Evolutionary conservation across 1,284 basidiomycete genomes (phyloP).

Genomic region (Sporisorium reilianum): DNA sequence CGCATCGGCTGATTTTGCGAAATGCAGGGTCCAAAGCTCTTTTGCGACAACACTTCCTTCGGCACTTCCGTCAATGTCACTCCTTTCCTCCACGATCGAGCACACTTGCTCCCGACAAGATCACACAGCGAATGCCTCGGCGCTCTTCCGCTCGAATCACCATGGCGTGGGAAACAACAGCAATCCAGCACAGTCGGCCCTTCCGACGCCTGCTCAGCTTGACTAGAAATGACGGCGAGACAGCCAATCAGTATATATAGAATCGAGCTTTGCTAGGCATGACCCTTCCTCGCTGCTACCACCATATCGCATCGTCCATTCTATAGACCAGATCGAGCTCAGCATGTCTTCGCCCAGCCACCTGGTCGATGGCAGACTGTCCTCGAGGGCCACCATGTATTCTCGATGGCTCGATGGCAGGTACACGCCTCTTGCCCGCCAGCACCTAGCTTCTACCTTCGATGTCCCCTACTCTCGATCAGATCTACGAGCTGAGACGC

Average conservation of each 20-base stretch:
- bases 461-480: not conserved
- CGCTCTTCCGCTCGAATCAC: not conserved
- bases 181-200: not conserved
- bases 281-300: too few species aligned
- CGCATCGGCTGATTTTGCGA: not conserved
- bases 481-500: not conserved
- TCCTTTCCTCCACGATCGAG: not conserved
- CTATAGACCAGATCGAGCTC: not conserved
- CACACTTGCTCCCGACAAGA: not conserved
- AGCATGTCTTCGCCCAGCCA: not conserved
- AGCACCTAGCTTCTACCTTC: not conserved
- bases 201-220: constrained; percentile 1
- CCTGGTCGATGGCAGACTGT: constrained; percentile 5
- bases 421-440: constrained; percentile 6
- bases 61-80: constrained; percentile 6
- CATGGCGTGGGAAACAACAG: not conserved
- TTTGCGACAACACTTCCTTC: not conserved
- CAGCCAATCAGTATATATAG: constrained; percentile 1
- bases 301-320: not conserved
- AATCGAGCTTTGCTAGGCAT: too few species aligned
- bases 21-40: constrained; percentile 25
- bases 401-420: constrained; percentile 17
- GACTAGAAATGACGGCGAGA: not conserved
- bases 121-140: not conserved
- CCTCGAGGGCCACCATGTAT: constrained; percentile 3